Conservation (phyloP, 768 basidiomycete species). For the Amanita muscaria region DNA sequence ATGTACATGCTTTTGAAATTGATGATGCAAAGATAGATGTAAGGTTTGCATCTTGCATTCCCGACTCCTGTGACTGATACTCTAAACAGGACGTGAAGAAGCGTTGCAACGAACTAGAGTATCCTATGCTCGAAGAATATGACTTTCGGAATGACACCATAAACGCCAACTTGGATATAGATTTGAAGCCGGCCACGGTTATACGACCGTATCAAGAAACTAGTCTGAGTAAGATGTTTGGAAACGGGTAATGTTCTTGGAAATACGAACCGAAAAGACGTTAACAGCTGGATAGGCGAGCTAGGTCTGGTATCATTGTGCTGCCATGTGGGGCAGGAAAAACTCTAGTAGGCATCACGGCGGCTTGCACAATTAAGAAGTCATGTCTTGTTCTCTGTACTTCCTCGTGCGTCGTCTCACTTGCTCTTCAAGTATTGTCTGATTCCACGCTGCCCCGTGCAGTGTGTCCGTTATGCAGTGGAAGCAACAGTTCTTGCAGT, state of each 20-base stretch:
- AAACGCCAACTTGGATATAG: conserved; percentile 96
- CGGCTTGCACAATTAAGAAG: conserved; percentile 99
- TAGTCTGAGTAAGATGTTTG: conserved; percentile 98
- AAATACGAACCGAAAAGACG: background rate
- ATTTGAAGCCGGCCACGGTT: conserved; percentile 94
- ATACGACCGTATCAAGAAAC: conserved; percentile 99
- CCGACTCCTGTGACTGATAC: conserved; percentile 3
- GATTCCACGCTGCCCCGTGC: conserved; percentile 8
- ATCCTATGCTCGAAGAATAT: conserved; percentile 98
- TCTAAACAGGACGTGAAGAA: conserved; percentile 79
- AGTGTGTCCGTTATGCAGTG: conserved; percentile 97
- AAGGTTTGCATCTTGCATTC: conserved; percentile 16
- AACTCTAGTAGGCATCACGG: conserved; percentile 98
- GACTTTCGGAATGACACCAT: conserved; percentile 96
- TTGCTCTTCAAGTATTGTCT: background rate
- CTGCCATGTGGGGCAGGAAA: conserved; percentile 98
- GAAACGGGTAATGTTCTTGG: conserved; percentile 70
- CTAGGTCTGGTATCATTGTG: conserved; percentile 96
- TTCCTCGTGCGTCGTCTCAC: conserved; percentile 66
- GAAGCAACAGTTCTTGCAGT: conserved; percentile 96
- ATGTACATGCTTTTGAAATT: conserved; percentile 96
- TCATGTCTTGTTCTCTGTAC: conserved; percentile 96
- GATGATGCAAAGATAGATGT: conserved; percentile 91
- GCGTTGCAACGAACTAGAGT: conserved; percentile 92
- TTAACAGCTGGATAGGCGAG: conserved; percentile 57